Evolutionary conservation across 1,284 basidiomycete genomes (phyloP), one percentile per base, ranked within the genome.

Genomic region (Cutaneotrichosporon mucoides): DNA sequence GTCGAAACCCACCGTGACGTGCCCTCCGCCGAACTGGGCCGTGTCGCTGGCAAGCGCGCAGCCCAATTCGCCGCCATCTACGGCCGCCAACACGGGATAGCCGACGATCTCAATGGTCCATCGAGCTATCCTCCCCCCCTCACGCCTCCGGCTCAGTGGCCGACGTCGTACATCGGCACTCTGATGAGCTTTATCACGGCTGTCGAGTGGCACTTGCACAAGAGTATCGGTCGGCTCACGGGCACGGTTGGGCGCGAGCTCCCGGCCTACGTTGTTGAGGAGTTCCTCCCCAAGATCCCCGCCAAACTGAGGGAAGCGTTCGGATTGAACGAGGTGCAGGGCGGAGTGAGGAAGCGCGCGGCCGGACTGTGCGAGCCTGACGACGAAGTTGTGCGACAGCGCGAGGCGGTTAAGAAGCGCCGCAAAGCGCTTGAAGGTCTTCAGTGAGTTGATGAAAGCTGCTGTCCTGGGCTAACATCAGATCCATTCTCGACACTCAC

Each of bases 351-450:
- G 16, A 59, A 61, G 41, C 52, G 49, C n/a, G 57, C 49, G 4
- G 33, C n/a, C 7, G 49, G 37, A 6, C 33, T 57, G 8, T 55
- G 62, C 10, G 68, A 68, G 24, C 58, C 59, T 0, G 60, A 64
- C 45, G 38, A 12, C 0, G 49, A 58, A n/a, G 55, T 56, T 8
- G 62, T 59, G 8, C 38, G 9, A 3, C 51, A 60, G 15, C 54
- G 66, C 5, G 42, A 50, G 15, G 34, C 12, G 3, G 5, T 51
- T 9, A 52, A 36, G 35, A 55, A 42, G 38, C 50, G 47, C 3
- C n/a, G 55, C 5, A 49, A 45, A 16, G 24, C 37, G 6, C 49
- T 49, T 6, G 34, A 49, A 11, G 35, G 40, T 6, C 41, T 56
- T 3, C 45, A 48, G 53, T 55, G 37, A 47, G 53, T 46, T 3